phyloP scores from a whole-genome alignment of 140 eudicot genomes.

The Anethum foeniculum region DNA sequence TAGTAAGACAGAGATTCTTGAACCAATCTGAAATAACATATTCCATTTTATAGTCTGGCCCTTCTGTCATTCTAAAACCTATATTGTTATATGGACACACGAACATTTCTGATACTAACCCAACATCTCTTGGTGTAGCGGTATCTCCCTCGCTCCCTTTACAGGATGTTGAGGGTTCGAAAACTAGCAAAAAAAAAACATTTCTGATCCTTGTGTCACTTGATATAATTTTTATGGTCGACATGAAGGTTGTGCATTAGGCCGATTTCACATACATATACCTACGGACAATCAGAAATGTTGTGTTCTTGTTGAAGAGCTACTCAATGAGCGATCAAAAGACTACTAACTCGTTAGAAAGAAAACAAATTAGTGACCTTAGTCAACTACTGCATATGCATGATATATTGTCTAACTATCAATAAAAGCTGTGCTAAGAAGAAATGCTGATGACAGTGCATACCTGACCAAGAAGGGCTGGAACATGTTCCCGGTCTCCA shows the following conservation, averaged over 20 bases:
- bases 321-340: not conserved
- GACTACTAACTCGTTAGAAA: not conserved
- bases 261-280: not conserved
- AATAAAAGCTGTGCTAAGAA: not conserved
- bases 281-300: not conserved
- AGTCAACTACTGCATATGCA: slow-evolving; percentile 1
- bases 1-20: not conserved
- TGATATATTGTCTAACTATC: not conserved
- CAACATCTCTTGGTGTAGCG: too few species aligned
- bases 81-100: not conserved
- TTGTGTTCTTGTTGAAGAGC: not conserved
- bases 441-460: not conserved
- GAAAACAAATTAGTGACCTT: not conserved
- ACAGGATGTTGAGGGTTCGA: too few species aligned
- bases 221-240: not conserved
- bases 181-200: not conserved
- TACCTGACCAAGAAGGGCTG: slow-evolving; percentile 99
- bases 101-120: not conserved
- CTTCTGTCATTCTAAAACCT: not conserved
- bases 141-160: too few species aligned
- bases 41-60: not conserved
- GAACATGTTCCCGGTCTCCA: slow-evolving; percentile 87
- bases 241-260: not conserved
- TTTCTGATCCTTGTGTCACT: not conserved
- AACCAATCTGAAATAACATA: not conserved